Evolutionary conservation across 495 filamentous ascomycete genomes (phyloP).

Genomic region (Tuber magnatum): DNA sequence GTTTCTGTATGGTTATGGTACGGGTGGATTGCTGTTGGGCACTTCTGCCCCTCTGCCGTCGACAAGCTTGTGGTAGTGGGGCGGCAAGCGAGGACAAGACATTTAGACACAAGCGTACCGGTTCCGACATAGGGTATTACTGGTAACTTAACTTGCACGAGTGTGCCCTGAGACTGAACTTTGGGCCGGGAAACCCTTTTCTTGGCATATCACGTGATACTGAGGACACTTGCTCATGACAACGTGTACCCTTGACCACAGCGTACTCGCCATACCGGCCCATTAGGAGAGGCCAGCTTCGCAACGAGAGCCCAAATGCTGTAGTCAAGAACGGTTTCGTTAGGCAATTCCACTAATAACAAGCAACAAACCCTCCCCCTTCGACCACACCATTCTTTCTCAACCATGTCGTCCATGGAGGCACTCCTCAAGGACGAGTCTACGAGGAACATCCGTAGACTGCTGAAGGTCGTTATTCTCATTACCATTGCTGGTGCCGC

Average conservation of each 20-base stretch:
- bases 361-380: slow-evolving; percentile 22
- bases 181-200: neutral
- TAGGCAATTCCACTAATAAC: neutral
- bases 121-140: no score
- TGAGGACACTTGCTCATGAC: slow-evolving; percentile 1
- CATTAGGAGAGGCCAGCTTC: neutral
- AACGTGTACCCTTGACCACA: neutral
- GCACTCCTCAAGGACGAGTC: slow-evolving; percentile 60
- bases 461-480: slow-evolving; percentile 88
- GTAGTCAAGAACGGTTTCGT: neutral
- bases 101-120: neutral
- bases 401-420: slow-evolving; percentile 42
- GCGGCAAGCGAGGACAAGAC: neutral
- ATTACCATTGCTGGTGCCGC: slow-evolving; percentile 86
- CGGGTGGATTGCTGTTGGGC: neutral
- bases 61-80: neutral
- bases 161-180: slow-evolving; percentile 23
- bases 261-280: neutral
- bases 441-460: slow-evolving; percentile 68
- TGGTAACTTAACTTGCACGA: neutral
- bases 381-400: slow-evolving; percentile 24
- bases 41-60: neutral
- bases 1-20: slow-evolving; percentile 11
- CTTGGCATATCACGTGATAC: neutral
- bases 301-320: neutral